These are phyloP conservation scores for Phoenix roebelenii DNA, from an alignment of 176 grass and related monocot species.

Conservation along the genomic window DNA sequence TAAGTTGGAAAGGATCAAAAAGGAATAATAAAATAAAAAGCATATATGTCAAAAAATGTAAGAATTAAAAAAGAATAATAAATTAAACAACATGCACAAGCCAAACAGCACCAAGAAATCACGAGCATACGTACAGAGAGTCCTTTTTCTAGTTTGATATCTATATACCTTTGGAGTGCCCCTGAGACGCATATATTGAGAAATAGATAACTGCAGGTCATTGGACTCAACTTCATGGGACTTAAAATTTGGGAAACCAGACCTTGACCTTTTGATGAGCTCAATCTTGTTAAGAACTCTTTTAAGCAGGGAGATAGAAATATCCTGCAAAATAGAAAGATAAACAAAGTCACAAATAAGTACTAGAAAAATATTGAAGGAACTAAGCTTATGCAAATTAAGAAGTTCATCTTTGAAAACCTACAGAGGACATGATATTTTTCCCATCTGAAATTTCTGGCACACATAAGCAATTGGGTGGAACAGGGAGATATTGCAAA, in stretches of 20 bases:
- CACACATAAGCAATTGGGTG: slow-evolving; percentile 78
- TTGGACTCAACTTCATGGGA: slow-evolving; percentile 59
- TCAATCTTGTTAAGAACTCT: slow-evolving; percentile 92
- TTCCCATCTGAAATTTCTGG: slow-evolving; percentile 80
- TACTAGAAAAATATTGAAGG: neutral
- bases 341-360: neutral
- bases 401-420: slow-evolving; percentile 23
- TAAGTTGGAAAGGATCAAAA: slow-evolving; percentile 7
- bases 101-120: too few relatives aligned
- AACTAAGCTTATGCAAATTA: neutral
- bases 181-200: slow-evolving; percentile 71
- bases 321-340: slow-evolving; percentile 49
- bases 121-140: too few relatives aligned
- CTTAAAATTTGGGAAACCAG: slow-evolving; percentile 76
- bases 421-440: slow-evolving; percentile 78
- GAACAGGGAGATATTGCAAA: slow-evolving; percentile 70
- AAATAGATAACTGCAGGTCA: slow-evolving; percentile 58
- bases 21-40: slow-evolving; percentile 2
- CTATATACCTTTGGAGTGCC: slow-evolving; percentile 71
- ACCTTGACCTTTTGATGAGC: slow-evolving; percentile 76
- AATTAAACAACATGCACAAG: too few relatives aligned
- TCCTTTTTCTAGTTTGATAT: too few relatives aligned
- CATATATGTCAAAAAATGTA: slow-evolving; percentile 10
- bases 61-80: neutral
- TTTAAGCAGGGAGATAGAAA: slow-evolving; percentile 58